Conservation (phyloP, 306 rosid genomes). For the Lathyrus oleraceus region DNA sequence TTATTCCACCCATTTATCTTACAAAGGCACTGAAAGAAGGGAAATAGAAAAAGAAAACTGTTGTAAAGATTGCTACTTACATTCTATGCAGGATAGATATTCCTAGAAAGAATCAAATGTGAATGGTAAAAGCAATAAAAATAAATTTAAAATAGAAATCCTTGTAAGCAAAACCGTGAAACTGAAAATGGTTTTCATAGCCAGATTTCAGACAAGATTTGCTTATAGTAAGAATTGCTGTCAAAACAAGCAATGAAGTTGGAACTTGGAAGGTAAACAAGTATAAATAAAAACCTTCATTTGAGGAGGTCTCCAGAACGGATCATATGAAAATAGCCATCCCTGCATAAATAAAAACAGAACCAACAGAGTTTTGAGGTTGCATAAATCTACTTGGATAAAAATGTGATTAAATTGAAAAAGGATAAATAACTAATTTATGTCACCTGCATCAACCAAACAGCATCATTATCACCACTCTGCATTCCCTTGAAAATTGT, state of each 20-base stretch:
- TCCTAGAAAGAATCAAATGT: constrained; percentile 17
- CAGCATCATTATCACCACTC: constrained; percentile 73
- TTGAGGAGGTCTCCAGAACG: constrained; percentile 95
- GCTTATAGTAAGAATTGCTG: constrained; percentile 6
- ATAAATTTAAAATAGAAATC: constrained; percentile 1
- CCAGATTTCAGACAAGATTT: constrained; percentile 15
- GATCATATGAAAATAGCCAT: constrained; percentile 89
- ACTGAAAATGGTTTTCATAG: neutral
- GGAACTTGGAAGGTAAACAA: constrained; percentile 8
- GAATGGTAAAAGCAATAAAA: constrained; percentile 16
- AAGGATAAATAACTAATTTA: neutral
- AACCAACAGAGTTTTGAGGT: constrained; percentile 21
- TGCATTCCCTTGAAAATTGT: constrained; percentile 81
- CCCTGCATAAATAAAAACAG: constrained; percentile 51
- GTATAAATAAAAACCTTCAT: constrained; percentile 61
- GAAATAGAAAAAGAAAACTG: neutral
- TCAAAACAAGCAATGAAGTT: constrained; percentile 16
- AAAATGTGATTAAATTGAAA: constrained; percentile 2
- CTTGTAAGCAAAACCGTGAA: constrained; percentile 13
- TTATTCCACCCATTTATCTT: constrained; percentile 20
- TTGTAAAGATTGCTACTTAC: neutral
- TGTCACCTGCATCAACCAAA: constrained; percentile 95
- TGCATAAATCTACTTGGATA: constrained; percentile 20
- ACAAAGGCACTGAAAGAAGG: constrained; percentile 25
- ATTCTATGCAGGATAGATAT: constrained; percentile 21